Base-by-base conservation (phyloP, 2,329 filamentous ascomycete species). In the Metarhizium anisopliae region DNA sequence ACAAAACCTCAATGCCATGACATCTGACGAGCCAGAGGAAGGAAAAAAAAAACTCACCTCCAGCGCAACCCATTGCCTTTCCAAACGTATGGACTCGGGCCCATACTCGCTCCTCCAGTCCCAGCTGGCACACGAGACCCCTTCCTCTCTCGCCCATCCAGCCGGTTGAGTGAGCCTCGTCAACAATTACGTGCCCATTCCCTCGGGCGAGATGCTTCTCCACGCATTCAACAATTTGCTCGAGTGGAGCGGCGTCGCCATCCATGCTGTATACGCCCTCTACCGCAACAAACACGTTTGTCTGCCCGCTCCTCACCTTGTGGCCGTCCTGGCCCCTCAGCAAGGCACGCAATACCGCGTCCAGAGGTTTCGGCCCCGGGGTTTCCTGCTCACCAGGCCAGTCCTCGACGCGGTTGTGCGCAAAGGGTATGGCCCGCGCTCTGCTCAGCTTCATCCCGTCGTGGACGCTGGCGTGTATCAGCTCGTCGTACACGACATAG, bases 261-360 rank as follows among this genome's bases (percentile, higher is more conserved):
- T 93, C 89, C 89, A 94, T 94, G 66, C 87, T 91, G 67, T 94
- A 93, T 0, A 90, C 74, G 0, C 79, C 81, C 61, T 90, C 87
- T 0, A 89, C 75, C 0, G 82, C 82, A n/a, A 90, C 67, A 60
- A 90, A 87, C 2, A 90, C 76, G 59, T 81, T 84, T 0, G 65
- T 65, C 1, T 64, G 56, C 0, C 80, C 79, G 0, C 59, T 53
- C 0, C 49, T 49, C 0, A 81, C 53, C 50, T 54, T 54, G 0
- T 55, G 57, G 16, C 73, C 69, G 5, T 68, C 62, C 0, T 72
- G 63, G 2, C 68, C 70, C 0, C 67, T 50, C 2, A 70, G 60
- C 2, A 80, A 60, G 2, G 56, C 61, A 0, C 58, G 50, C 3
- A 72, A 58, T 0, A 71, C 63, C 0, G 59, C 60, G 11, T 66